A percentile compares a stretch with the other conserved stretches of the same genome.
Evolutionary conservation across 2,329 filamentous ascomycete genomes (phyloP).

Genomic region (Fusarium nodosum): DNA sequence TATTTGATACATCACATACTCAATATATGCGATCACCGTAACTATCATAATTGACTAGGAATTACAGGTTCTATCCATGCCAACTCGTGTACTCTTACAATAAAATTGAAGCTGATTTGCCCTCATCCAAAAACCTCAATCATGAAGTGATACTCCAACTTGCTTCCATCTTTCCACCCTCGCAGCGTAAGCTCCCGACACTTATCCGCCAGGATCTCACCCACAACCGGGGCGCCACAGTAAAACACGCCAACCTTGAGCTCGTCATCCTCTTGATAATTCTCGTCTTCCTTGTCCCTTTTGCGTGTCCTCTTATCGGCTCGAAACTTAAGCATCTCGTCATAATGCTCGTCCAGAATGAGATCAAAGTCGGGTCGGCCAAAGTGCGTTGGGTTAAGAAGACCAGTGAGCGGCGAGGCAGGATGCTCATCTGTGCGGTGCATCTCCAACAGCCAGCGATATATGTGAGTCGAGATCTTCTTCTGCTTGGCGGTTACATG

Average conservation of each 20-base stretch:
- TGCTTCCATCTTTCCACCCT: constrained; percentile 64
- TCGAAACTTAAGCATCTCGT: constrained; percentile 62
- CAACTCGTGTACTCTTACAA: background rate
- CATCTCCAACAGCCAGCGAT: constrained; percentile 68
- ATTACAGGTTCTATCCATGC: background rate
- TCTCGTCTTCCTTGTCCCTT: background rate
- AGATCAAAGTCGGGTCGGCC: constrained; percentile 66
- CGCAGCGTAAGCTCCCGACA: constrained; percentile 65
- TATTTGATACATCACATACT: background rate
- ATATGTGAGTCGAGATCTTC: constrained; percentile 66
- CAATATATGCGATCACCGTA: background rate
- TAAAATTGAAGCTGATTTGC: background rate
- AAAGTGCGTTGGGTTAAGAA: constrained; percentile 67
- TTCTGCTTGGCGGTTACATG: constrained; percentile 69
- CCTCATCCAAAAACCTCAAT: constrained; percentile 67
- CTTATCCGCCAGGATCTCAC: constrained; percentile 67
- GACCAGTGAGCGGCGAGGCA: constrained; percentile 66
- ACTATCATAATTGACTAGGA: background rate
- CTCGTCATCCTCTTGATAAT: constrained; percentile 50
- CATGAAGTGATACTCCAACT: constrained; percentile 69
- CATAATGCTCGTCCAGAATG: constrained; percentile 68
- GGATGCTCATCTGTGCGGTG: constrained; percentile 66
- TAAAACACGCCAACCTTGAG: constrained; percentile 69
- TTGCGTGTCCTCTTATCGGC: constrained; percentile 34
- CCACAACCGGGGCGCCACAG: constrained; percentile 68